A percentile compares a stretch with the other conserved stretches of the same genome.
These are phyloP conservation scores for Geotrichum reessii DNA, from an alignment of 1,139 yeast genomes.

Conservation along the genomic window DNA sequence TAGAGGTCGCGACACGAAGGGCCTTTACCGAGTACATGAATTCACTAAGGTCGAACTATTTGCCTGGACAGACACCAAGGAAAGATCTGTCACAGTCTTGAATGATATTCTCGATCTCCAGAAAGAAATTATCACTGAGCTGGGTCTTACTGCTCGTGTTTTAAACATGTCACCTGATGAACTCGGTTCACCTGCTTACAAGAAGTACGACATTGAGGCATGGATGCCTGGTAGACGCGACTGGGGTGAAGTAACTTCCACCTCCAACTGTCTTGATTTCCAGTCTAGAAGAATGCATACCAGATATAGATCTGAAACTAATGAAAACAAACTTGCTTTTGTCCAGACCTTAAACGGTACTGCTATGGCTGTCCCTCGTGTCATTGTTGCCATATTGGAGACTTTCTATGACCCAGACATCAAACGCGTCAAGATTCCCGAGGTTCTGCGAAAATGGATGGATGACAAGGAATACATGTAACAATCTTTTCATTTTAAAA, in stretches of 20 bases:
- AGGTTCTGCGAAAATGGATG: slow-evolving; percentile 47
- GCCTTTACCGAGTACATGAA: slow-evolving; percentile 92
- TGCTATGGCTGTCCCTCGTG: slow-evolving; percentile 91
- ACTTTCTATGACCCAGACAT: slow-evolving; percentile 63
- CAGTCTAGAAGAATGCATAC: slow-evolving; percentile 82
- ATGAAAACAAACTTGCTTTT: slow-evolving; percentile 41
- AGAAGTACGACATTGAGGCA: slow-evolving; percentile 91
- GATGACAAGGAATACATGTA: slow-evolving; percentile 32
- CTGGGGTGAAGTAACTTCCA: slow-evolving; percentile 91
- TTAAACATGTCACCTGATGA: slow-evolving; percentile 87
- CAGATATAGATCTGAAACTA: slow-evolving; percentile 37
- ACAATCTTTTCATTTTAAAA: not conserved
- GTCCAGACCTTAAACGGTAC: slow-evolving; percentile 92
- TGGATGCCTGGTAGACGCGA: slow-evolving; percentile 96
- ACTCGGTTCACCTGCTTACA: slow-evolving; percentile 87
- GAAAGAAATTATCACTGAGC: slow-evolving; percentile 51
- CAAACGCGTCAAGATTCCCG: slow-evolving; percentile 58
- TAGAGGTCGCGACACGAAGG: slow-evolving; percentile 86
- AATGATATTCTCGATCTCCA: slow-evolving; percentile 63
- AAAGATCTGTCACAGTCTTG: slow-evolving; percentile 44
- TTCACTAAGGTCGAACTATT: slow-evolving; percentile 95
- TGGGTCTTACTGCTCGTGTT: slow-evolving; percentile 78
- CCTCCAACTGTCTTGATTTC: slow-evolving; percentile 89
- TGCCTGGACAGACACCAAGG: slow-evolving; percentile 53
- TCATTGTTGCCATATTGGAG: slow-evolving; percentile 81